These are phyloP conservation scores for Clonostachys sp. DNA, from an alignment of 2,329 filamentous ascomycete species.

Conservation along the genomic window DNA sequence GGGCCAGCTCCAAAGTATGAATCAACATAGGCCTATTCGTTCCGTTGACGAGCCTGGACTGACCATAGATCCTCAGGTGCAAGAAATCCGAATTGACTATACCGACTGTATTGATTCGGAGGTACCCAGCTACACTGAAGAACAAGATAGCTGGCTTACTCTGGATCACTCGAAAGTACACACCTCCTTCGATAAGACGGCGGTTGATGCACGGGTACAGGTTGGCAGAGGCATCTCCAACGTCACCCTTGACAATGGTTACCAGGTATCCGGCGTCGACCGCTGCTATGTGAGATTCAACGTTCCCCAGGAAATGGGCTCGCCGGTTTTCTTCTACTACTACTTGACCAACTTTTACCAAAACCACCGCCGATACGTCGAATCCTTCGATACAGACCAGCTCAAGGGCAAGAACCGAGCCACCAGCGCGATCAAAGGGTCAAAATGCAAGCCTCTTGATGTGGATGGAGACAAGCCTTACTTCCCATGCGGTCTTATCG, in stretches of 20 bases:
- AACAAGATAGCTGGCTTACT: conserved; percentile 24
- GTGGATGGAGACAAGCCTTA: conserved; percentile 59
- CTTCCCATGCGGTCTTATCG: conserved; percentile 93
- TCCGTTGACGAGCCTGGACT: not conserved
- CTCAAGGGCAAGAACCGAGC: conserved; percentile 65
- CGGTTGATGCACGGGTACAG: conserved; percentile 34
- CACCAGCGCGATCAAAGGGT: conserved; percentile 55
- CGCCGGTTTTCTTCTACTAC: conserved; percentile 91
- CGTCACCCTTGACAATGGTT: conserved; percentile 24
- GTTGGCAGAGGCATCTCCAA: conserved; percentile 26
- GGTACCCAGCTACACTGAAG: conserved; percentile 35
- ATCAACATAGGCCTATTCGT: conserved; percentile 47
- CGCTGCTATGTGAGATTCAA: conserved; percentile 74
- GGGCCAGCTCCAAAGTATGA: conserved; percentile 58
- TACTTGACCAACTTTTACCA: conserved; percentile 97
- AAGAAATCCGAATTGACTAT: conserved; percentile 90
- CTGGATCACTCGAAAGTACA: conserved; percentile 57
- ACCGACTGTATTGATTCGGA: conserved; percentile 61
- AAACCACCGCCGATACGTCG: conserved; percentile 94
- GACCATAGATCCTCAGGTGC: conserved; percentile 53
- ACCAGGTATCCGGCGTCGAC: conserved; percentile 28
- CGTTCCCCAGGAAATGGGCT: conserved; percentile 72
- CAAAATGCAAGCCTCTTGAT: conserved; percentile 72
- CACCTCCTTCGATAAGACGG: conserved; percentile 59
- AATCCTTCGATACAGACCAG: conserved; percentile 80